phyloP scores from a whole-genome alignment of 2,329 filamentous ascomycete genomes.

The Metarhizium robertsii region DNA sequence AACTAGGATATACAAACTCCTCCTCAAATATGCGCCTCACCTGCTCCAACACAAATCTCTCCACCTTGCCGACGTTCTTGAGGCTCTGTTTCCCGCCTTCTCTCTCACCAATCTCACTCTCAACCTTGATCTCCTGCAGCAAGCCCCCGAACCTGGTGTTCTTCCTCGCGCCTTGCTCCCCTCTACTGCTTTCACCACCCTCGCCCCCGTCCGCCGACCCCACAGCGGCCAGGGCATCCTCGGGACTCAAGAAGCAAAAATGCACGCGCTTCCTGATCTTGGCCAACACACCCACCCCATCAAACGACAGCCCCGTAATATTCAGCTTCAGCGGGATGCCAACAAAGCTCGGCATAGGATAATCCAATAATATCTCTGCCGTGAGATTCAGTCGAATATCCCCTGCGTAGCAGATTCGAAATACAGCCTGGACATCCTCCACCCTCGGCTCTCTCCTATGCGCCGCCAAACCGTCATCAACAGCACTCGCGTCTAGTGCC shows the following conservation, averaged over 20 bases:
- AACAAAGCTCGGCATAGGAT: slow-evolving; percentile 97
- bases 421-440: slow-evolving; percentile 88
- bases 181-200: slow-evolving; percentile 9
- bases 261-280: slow-evolving; percentile 84
- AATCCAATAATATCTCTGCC: slow-evolving; percentile 91
- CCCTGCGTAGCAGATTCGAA: slow-evolving; percentile 81
- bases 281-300: slow-evolving; percentile 86
- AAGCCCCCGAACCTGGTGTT: slow-evolving; percentile 54
- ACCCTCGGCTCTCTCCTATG: slow-evolving; percentile 60
- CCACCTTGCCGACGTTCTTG: slow-evolving; percentile 98
- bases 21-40: slow-evolving; percentile 96
- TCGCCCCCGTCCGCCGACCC: slow-evolving; percentile 32
- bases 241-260: slow-evolving; percentile 88
- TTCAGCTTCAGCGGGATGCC: slow-evolving; percentile 90
- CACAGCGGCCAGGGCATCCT: slow-evolving; percentile 74
- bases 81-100: slow-evolving; percentile 88
- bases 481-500: not conserved
- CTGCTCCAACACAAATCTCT: slow-evolving; percentile 93
- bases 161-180: slow-evolving; percentile 16
- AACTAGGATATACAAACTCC: slow-evolving; percentile 96
- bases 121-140: slow-evolving; percentile 86
- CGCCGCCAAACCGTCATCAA: not conserved
- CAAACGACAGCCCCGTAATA: slow-evolving; percentile 90
- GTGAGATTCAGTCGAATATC: slow-evolving; percentile 83
- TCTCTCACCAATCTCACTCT: slow-evolving; percentile 93